phyloP scores from a whole-genome alignment of 257 asterid species.

The Primulina eburnea region DNA sequence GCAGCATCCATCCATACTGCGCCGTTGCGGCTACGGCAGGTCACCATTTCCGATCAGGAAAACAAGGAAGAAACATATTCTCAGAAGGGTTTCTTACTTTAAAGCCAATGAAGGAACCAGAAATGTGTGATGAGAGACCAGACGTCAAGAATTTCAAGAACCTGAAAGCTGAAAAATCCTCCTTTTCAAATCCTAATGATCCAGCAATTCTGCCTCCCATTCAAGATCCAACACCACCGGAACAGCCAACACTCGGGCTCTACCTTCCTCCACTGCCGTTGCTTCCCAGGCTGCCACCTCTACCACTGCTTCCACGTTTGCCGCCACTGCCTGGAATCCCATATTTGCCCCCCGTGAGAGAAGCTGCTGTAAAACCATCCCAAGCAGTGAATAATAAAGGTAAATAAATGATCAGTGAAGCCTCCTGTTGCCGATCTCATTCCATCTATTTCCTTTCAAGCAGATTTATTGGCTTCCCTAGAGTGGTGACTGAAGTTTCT shows the following conservation, averaged over 20 bases:
- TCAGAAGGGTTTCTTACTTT: slow-evolving; percentile 87
- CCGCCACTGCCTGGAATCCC: slow-evolving; percentile 60
- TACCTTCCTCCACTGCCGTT: slow-evolving; percentile 37
- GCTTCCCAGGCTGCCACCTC: slow-evolving; percentile 38
- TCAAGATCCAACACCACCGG: slow-evolving; percentile 42
- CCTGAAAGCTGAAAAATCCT: slow-evolving; percentile 17
- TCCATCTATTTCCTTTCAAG: slow-evolving; percentile 56
- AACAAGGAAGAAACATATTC: slow-evolving; percentile 58
- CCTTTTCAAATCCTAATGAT: background rate
- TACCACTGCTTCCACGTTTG: slow-evolving; percentile 58
- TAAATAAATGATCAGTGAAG: background rate
- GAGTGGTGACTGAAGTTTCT: slow-evolving; percentile 45
- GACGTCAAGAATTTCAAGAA: slow-evolving; percentile 21
- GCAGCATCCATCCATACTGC: slow-evolving; percentile 68
- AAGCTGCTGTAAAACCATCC: slow-evolving; percentile 23
- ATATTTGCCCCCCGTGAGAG: slow-evolving; percentile 34
- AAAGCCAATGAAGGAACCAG: slow-evolving; percentile 66
- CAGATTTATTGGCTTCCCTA: slow-evolving; percentile 59
- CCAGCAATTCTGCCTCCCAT: slow-evolving; percentile 20
- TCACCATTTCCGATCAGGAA: slow-evolving; percentile 48
- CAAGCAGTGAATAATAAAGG: slow-evolving; percentile 22
- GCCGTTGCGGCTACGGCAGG: slow-evolving; percentile 58
- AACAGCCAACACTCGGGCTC: slow-evolving; percentile 25
- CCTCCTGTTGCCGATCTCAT: background rate
- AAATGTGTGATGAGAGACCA: slow-evolving; percentile 58